These are phyloP conservation scores for Colletotrichum sp. DNA, from an alignment of 2,329 filamentous ascomycete species.

Conservation along the genomic window DNA sequence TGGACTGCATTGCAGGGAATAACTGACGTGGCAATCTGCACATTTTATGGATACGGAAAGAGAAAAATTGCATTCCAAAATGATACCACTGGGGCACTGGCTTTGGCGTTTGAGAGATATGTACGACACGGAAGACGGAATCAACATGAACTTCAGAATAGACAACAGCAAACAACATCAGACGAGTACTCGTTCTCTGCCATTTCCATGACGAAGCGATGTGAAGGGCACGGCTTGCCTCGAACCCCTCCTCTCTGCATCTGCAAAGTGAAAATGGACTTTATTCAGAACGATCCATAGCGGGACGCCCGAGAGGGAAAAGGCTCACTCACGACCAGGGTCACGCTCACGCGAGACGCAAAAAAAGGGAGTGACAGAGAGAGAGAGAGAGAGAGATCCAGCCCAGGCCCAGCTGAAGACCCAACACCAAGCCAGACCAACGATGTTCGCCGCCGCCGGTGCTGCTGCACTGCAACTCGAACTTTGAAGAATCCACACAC, in stretches of 20 bases:
- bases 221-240: neutral
- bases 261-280: neutral
- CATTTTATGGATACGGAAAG: neutral
- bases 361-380: neutral
- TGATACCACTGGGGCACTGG: neutral
- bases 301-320: neutral
- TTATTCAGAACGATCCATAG: neutral
- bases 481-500: neutral
- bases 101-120: neutral
- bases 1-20: slow-evolving; percentile 9
- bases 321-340: neutral
- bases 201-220: neutral
- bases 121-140: neutral
- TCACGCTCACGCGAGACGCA: neutral
- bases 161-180: neutral
- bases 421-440: neutral
- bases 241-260: neutral
- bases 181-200: neutral
- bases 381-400: neutral
- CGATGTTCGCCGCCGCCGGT: neutral
- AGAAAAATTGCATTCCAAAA: neutral
- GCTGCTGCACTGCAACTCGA: neutral
- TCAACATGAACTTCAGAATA: neutral
- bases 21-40: slow-evolving; percentile 13
- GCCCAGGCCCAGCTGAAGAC: neutral